These are phyloP conservation scores for Hypoxylon lenormandii DNA, from an alignment of 495 filamentous ascomycete species.

Conservation along the genomic window DNA sequence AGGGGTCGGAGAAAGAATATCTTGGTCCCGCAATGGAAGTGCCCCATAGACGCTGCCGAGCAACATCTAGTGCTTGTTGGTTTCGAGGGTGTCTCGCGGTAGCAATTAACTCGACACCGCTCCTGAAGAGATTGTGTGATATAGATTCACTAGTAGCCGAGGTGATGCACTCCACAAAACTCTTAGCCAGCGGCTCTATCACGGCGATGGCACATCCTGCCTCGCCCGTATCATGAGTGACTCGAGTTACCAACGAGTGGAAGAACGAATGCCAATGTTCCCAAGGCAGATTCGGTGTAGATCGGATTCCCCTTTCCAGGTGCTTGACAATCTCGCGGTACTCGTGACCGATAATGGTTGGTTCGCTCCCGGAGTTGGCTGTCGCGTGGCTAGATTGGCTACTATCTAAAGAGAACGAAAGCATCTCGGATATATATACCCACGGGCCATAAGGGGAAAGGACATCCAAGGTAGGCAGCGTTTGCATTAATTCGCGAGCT, in stretches of 20 bases:
- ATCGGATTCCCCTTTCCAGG: slow-evolving; percentile 71
- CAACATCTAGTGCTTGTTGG: slow-evolving; percentile 69
- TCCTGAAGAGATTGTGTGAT: slow-evolving; percentile 47
- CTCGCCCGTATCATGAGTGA: slow-evolving; percentile 74
- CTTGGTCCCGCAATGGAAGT: slow-evolving; percentile 58
- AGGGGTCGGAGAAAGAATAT: slow-evolving; percentile 66
- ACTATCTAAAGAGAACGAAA: slow-evolving; percentile 47
- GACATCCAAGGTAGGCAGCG: slow-evolving; percentile 51
- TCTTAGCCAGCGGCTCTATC: slow-evolving; percentile 77
- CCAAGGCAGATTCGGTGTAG: slow-evolving; percentile 57
- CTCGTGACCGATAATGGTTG: slow-evolving; percentile 63
- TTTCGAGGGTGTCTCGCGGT: slow-evolving; percentile 62
- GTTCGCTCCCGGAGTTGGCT: slow-evolving; percentile 50
- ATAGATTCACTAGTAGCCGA: not conserved
- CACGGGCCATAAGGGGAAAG: slow-evolving; percentile 57
- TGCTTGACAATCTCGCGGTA: slow-evolving; percentile 77
- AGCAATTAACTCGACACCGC: slow-evolving; percentile 52
- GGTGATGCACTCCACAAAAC: slow-evolving; percentile 49
- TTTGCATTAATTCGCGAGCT: slow-evolving; percentile 57
- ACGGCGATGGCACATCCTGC: slow-evolving; percentile 69
- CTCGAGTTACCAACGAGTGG: slow-evolving; percentile 66
- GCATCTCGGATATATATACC: slow-evolving; percentile 55
- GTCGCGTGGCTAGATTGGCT: slow-evolving; percentile 52
- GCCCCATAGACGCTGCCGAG: slow-evolving; percentile 70
- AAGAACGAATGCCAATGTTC: slow-evolving; percentile 73